Base-by-base conservation (phyloP, 768 basidiomycete genomes). In the Tephrocybe rancida region DNA sequence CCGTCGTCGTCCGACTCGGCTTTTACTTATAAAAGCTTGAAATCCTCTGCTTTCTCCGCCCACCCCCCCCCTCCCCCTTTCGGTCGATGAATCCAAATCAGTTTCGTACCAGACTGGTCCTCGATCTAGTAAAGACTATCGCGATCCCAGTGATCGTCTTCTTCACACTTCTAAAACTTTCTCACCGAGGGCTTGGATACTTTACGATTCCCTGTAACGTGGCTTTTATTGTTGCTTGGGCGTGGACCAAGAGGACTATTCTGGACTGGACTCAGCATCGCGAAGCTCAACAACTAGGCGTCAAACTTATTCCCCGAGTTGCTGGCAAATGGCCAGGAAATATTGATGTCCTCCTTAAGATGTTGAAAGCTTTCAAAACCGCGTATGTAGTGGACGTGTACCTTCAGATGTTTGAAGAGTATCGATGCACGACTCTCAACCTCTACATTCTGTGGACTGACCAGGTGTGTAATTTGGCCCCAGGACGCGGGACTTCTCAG, bases 251-350 rank as follows among this genome's bases (percentile, higher is more conserved):
- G 54, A 67, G 72, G 3, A 58, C 68, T 14, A 71, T 76, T 53
- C 56, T 60, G 11, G 67, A 73, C 43, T 58, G 67, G 41, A 52
- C 59, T 1, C 81, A 85, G 46, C 58, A 56, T 18, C 68, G 70
- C 29, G 74, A 84, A 41, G 83, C 83, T 0, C 62, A 63, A 10
- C 75, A 71, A 27, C 66, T 85, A 13, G 78, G 79, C 5, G 84
- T 84, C 5, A 71, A 72, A 54, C 73, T 67, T 2, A 81, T 86
- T 44, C 85, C 84, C 3, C 70, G 76, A 18, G 81, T 88, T 14
- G 71, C 78, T 16, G 88, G 88, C 6, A 84, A 80, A 70, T 88
- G 86, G 85, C 88, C 87, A 3, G 88, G 88, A n/a, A 90, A 90
- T 64, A 70, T 90, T 60, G 88, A 91, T 60, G 66, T 90, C 44